These are phyloP conservation scores for Amphichorda felina DNA, from an alignment of 2,329 filamentous ascomycete genomes.

Conservation along the genomic window DNA sequence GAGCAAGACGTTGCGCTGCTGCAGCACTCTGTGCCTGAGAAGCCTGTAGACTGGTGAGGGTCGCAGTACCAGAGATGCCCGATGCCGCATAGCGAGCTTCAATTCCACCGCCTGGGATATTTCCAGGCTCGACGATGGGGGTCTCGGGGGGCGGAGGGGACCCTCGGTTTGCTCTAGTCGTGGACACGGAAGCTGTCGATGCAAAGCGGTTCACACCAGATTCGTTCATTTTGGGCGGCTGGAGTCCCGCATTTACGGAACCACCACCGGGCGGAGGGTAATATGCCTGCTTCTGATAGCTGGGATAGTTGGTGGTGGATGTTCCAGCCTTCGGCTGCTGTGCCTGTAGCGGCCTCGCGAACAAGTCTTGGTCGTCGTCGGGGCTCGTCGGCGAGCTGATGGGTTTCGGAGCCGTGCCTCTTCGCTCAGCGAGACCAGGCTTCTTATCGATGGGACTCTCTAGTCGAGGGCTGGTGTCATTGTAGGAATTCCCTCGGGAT, in stretches of 20 bases:
- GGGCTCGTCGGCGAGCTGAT: conserved; percentile 74
- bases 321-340: conserved; percentile 24
- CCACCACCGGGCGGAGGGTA: conserved; percentile 43
- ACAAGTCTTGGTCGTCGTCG: conserved; percentile 66
- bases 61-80: conserved; percentile 77
- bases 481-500: conserved; percentile 31
- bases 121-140: conserved; percentile 62
- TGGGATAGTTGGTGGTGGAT: conserved; percentile 29
- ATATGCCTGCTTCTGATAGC: conserved; percentile 42
- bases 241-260: conserved; percentile 16
- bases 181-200: conserved; percentile 87
- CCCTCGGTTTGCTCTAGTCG: conserved; percentile 80
- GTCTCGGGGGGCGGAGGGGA: conserved; percentile 94
- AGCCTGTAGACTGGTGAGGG: conserved; percentile 58
- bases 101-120: conserved; percentile 66
- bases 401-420: conserved; percentile 71
- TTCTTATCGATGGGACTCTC: conserved; percentile 44
- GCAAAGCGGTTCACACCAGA: conserved; percentile 46
- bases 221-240: conserved; percentile 7
- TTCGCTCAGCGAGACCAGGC: conserved; percentile 65
- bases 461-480: conserved; percentile 41
- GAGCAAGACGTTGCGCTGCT: conserved; percentile 67
- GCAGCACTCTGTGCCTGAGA: conserved; percentile 60
- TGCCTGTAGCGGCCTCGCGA: conserved; percentile 50
- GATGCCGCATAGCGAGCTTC: conserved; percentile 86